These are phyloP conservation scores for Nidularia pulvinata DNA, from an alignment of 768 basidiomycete species.

Conservation along the genomic window DNA sequence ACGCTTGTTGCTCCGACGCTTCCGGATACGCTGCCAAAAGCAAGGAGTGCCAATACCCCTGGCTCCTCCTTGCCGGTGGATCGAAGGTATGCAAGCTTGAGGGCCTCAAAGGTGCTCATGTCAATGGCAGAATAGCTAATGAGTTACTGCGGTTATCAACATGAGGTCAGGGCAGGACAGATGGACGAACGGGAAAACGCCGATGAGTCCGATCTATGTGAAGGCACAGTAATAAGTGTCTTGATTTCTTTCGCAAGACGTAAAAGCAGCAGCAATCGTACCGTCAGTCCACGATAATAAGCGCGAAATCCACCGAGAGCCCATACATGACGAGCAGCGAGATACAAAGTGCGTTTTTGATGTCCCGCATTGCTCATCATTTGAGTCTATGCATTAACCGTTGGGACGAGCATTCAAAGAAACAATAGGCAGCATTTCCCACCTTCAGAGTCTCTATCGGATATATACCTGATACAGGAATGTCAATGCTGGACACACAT, in stretches of 20 bases:
- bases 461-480: slow-evolving; percentile 72
- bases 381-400: slow-evolving; percentile 61
- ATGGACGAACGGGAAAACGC: slow-evolving; percentile 86
- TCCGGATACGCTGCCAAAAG: slow-evolving; percentile 92
- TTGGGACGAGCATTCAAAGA: slow-evolving; percentile 3
- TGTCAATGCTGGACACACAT: slow-evolving; percentile 11
- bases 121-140: slow-evolving; percentile 84
- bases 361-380: slow-evolving; percentile 89
- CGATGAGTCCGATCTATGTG: slow-evolving; percentile 87
- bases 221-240: slow-evolving; percentile 4
- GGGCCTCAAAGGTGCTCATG: slow-evolving; percentile 96
- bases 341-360: slow-evolving; percentile 54
- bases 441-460: slow-evolving; percentile 97
- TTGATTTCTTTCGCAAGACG: not conserved
- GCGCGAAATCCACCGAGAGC: slow-evolving; percentile 74
- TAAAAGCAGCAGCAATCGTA: slow-evolving; percentile 38
- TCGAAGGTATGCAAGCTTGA: slow-evolving; percentile 87
- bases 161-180: slow-evolving; percentile 1
- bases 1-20: slow-evolving; percentile 94
- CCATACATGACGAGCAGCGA: slow-evolving; percentile 78
- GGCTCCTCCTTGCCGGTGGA: slow-evolving; percentile 92
- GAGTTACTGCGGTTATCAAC: slow-evolving; percentile 26
- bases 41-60: slow-evolving; percentile 81
- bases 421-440: slow-evolving; percentile 1
- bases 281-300: slow-evolving; percentile 90